Conservation (phyloP, 768 basidiomycete genomes). For the Lyophyllum shimeji region DNA sequence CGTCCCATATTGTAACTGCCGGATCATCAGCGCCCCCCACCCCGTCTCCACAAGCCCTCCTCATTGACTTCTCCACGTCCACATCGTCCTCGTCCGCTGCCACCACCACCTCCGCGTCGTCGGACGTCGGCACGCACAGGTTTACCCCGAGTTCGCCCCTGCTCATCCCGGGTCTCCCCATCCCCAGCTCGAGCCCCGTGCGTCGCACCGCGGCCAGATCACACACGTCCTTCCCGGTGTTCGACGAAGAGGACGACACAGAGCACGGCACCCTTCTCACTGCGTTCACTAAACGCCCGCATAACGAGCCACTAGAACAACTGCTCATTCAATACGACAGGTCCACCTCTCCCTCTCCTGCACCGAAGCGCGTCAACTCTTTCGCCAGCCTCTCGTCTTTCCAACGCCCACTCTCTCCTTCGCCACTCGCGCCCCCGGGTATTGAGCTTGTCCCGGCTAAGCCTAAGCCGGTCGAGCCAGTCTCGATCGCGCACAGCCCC, state of each 20-base stretch:
- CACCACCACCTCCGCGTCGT: conserved; percentile 16
- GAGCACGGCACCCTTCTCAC: conserved; percentile 6
- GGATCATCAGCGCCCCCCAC: conserved; percentile 15
- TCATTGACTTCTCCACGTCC: conserved; percentile 21
- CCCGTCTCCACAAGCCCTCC: conserved; percentile 15
- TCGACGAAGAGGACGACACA: conserved; percentile 16
- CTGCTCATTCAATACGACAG: conserved; percentile 7
- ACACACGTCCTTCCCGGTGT: conserved; percentile 8
- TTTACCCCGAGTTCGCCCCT: conserved; percentile 12
- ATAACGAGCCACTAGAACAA: background rate
- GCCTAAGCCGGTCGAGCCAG: background rate
- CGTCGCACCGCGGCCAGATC: conserved; percentile 1
- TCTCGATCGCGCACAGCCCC: background rate
- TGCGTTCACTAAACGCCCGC: conserved; percentile 16
- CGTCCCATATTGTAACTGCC: background rate
- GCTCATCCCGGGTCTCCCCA: conserved; percentile 21
- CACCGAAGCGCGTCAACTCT: conserved; percentile 10
- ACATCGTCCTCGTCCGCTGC: too few species aligned
- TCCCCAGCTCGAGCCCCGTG: conserved; percentile 12
- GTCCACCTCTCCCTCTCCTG: conserved; percentile 1
- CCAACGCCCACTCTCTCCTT: conserved; percentile 4
- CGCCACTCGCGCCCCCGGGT: conserved; percentile 5
- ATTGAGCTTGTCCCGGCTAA: conserved; percentile 8
- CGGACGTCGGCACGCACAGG: conserved; percentile 21
- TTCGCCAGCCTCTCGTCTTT: conserved; percentile 8